phyloP scores from a whole-genome alignment of 2,329 filamentous ascomycete genomes.

The Cadophora gregata region DNA sequence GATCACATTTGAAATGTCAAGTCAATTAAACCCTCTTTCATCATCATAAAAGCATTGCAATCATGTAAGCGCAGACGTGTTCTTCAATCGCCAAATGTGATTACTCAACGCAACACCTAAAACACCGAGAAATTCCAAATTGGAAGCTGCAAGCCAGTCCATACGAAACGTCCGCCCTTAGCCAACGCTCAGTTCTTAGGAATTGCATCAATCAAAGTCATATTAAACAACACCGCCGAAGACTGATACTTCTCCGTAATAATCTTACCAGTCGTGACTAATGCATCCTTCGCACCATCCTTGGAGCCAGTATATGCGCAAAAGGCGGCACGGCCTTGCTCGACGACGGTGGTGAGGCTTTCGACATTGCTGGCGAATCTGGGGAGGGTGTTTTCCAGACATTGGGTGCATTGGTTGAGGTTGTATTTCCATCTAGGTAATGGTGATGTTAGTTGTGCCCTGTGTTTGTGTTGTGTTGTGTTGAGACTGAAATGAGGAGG shows the following conservation, averaged over 20 bases:
- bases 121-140: no score
- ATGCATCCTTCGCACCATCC: neutral
- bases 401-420: neutral
- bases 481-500: no score
- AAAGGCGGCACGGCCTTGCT: neutral
- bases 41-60: no score
- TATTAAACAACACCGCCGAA: neutral
- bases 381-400: neutral
- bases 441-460: neutral
- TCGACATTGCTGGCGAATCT: neutral
- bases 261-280: neutral
- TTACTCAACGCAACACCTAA: no score
- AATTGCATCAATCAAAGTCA: constrained; percentile 1
- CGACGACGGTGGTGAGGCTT: neutral
- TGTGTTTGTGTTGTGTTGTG: no score
- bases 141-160: no score
- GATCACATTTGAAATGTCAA: no score
- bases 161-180: no score
- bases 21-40: no score
- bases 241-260: neutral
- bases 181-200: no score
- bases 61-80: no score
- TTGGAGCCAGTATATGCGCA: neutral
- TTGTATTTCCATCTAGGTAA: neutral
- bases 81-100: no score